These are phyloP conservation scores for Puccinia coronata DNA, from an alignment of 1,284 basidiomycete genomes.

Conservation along the genomic window DNA sequence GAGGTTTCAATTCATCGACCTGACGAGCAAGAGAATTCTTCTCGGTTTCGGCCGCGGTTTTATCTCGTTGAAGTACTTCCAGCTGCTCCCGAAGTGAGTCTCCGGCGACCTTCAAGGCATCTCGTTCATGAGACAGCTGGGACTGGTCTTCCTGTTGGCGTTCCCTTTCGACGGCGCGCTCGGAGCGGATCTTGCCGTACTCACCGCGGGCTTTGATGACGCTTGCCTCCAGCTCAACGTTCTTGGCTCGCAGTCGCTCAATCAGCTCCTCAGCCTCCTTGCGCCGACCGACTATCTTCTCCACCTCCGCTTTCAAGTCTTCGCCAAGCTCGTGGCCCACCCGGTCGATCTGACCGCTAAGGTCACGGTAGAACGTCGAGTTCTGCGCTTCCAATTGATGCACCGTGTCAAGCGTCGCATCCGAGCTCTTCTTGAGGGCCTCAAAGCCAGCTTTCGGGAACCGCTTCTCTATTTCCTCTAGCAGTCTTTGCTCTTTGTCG, in stretches of 20 bases:
- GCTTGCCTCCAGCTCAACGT: constrained; percentile 27
- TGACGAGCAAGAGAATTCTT: background rate
- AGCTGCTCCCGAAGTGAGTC: background rate
- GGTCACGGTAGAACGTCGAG: constrained; percentile 28
- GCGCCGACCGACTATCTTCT: background rate
- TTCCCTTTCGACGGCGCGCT: constrained; percentile 44
- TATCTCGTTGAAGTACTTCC: background rate
- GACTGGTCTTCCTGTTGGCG: constrained; percentile 6
- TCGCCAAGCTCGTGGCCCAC: background rate
- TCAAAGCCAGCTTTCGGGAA: background rate
- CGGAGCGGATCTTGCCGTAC: constrained; percentile 43
- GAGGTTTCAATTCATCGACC: background rate
- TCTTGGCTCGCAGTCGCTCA: constrained; percentile 16
- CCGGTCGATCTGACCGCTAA: constrained; percentile 22
- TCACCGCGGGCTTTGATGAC: constrained; percentile 38
- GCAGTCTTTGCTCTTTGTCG: background rate
- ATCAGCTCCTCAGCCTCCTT: constrained; percentile 28
- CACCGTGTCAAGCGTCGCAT: constrained; percentile 16
- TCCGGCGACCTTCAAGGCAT: background rate
- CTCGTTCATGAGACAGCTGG: background rate
- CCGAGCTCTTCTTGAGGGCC: background rate
- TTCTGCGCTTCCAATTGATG: constrained; percentile 16
- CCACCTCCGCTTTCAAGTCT: constrained; percentile 9
- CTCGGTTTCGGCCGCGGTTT: background rate
- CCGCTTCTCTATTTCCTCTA: background rate